Conservation (phyloP, 345 rosid species). For the Syzygium aromaticum region DNA sequence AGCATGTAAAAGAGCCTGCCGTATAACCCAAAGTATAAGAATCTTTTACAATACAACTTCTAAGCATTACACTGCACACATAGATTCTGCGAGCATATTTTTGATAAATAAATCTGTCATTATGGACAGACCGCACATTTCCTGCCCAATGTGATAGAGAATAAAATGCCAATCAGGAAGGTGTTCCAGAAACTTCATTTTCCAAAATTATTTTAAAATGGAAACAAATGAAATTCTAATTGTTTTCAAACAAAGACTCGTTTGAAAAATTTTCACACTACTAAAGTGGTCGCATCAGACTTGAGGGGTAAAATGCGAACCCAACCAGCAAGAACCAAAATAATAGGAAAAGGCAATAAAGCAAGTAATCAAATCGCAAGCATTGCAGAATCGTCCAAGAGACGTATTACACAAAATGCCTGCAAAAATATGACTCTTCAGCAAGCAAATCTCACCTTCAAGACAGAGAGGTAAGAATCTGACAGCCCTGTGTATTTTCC, state of each 20-base stretch:
- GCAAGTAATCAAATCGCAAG: not conserved
- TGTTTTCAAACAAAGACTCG: not conserved
- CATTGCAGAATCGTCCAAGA: not conserved
- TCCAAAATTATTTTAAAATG: not conserved
- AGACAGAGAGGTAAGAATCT: slow-evolving; percentile 85
- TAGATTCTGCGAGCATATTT: not conserved
- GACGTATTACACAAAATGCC: not conserved
- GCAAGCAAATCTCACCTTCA: slow-evolving; percentile 35
- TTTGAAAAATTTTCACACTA: not conserved
- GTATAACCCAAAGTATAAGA: not conserved
- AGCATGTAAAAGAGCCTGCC: slow-evolving; percentile 94
- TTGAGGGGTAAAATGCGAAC: not conserved
- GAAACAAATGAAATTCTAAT: not conserved
- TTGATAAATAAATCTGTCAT: not conserved
- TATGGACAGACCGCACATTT: not conserved
- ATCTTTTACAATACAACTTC: not conserved
- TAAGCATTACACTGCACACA: not conserved
- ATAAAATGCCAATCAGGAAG: not conserved
- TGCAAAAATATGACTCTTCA: not conserved
- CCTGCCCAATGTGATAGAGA: not conserved
- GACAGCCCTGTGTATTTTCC: slow-evolving; percentile 92
- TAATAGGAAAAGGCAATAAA: not conserved
- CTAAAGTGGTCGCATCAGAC: not conserved
- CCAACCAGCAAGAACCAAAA: not conserved
- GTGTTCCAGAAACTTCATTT: not conserved